Evolutionary conservation across 306 rosid species (phyloP).

Genomic region (Trichosanthes cucumerina): DNA sequence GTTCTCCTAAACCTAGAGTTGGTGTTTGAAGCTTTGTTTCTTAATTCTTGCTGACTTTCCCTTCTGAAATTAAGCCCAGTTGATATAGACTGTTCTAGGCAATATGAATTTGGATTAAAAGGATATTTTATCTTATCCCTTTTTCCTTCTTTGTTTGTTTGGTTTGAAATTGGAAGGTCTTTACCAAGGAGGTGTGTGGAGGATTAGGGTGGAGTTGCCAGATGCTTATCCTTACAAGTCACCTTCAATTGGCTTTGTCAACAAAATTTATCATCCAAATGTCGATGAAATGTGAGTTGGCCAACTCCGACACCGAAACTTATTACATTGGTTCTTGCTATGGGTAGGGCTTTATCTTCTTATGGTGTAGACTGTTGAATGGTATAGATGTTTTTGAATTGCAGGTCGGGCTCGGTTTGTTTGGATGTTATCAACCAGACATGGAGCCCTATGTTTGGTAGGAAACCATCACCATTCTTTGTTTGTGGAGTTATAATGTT

Average conservation of each 20-base stretch:
- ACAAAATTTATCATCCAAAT: constrained; percentile 91
- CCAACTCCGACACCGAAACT: neutral
- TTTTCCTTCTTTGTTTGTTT: neutral
- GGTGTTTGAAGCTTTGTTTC: neutral
- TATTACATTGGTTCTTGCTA: constrained; percentile 6
- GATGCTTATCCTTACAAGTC: constrained; percentile 90
- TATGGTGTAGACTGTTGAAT: constrained; percentile 5
- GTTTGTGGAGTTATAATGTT: neutral
- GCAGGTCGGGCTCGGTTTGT: constrained; percentile 88
- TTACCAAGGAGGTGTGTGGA: constrained; percentile 80
- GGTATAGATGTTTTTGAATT: constrained; percentile 15
- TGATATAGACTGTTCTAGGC: neutral
- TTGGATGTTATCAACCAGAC: constrained; percentile 87
- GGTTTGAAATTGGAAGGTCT: constrained; percentile 44
- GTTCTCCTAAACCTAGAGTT: neutral
- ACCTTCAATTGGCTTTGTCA: constrained; percentile 78
- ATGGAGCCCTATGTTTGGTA: constrained; percentile 97
- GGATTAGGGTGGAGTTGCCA: constrained; percentile 71
- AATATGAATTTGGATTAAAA: neutral
- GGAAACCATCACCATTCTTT: constrained; percentile 17
- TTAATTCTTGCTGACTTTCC: neutral
- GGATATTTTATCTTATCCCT: neutral
- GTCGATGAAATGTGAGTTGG: constrained; percentile 81
- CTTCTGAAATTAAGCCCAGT: neutral
- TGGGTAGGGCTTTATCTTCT: constrained; percentile 1